Conservation (phyloP, 176 grass and related monocot species). For the Raddia guianensis region DNA sequence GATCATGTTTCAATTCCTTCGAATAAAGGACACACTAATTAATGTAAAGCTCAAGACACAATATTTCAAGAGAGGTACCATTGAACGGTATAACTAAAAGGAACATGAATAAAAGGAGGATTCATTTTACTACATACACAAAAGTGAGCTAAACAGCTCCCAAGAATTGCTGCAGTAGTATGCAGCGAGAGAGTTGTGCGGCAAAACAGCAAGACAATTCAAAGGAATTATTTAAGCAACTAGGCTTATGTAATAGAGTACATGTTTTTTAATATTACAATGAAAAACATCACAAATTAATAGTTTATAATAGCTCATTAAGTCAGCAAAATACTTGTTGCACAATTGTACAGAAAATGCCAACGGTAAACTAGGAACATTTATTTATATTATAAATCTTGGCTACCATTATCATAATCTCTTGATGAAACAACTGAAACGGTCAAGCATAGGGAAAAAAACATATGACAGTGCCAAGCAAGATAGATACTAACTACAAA, state of each 20-base stretch:
- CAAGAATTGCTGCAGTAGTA: not conserved
- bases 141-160: not conserved
- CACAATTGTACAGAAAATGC: not conserved
- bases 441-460: not conserved
- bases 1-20: constrained; percentile 7
- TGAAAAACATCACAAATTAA: not conserved
- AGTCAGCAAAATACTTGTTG: constrained; percentile 12
- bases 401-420: constrained; percentile 19
- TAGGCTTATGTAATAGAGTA: constrained; percentile 29
- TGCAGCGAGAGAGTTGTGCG: not conserved
- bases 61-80: no score
- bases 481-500: not conserved
- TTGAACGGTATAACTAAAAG: no score
- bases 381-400: not conserved
- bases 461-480: not conserved
- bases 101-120: not conserved
- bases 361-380: not conserved
- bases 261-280: not conserved
- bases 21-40: not conserved
- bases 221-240: constrained; percentile 15
- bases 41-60: not conserved
- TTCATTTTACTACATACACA: constrained; percentile 3
- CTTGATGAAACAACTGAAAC: not conserved
- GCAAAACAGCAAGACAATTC: constrained; percentile 17
- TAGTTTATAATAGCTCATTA: constrained; percentile 34